These are phyloP conservation scores for Rhizophagus clarus DNA, from an alignment of 192 early-diverging fungal genomes.

Conservation along the genomic window DNA sequence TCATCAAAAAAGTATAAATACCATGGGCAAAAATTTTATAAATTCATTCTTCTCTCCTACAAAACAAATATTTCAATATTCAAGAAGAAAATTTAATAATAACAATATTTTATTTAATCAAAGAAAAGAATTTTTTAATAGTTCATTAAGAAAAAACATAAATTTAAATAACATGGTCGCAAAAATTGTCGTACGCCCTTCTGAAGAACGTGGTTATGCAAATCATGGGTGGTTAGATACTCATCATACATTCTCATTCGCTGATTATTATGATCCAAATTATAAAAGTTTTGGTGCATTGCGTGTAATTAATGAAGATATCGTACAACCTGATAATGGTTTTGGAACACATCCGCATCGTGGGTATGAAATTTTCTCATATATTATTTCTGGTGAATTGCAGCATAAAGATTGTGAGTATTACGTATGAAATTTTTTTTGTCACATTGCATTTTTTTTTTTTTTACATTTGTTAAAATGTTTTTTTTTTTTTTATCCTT, in stretches of 20 bases:
- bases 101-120: no score
- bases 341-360: constrained; percentile 47
- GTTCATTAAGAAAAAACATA: no score
- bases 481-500: no score
- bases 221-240: constrained; percentile 45
- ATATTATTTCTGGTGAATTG: constrained; percentile 44
- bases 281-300: constrained; percentile 38
- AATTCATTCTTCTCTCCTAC: no score
- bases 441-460: not conserved
- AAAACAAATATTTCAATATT: no score
- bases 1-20: no score
- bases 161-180: no score
- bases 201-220: constrained; percentile 38
- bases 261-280: constrained; percentile 41
- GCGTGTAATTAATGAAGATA: constrained; percentile 52
- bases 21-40: no score
- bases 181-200: no score
- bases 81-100: no score
- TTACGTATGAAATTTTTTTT: not conserved
- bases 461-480: no score
- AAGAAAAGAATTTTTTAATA: no score
- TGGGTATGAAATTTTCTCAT: constrained; percentile 49
- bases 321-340: constrained; percentile 36
- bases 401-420: constrained; percentile 45
- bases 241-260: constrained; percentile 51